A percentile compares a stretch with the other conserved stretches of the same genome.
Evolutionary conservation across 495 filamentous ascomycete species (phyloP).

Genomic region (Aspergillus steynii): DNA sequence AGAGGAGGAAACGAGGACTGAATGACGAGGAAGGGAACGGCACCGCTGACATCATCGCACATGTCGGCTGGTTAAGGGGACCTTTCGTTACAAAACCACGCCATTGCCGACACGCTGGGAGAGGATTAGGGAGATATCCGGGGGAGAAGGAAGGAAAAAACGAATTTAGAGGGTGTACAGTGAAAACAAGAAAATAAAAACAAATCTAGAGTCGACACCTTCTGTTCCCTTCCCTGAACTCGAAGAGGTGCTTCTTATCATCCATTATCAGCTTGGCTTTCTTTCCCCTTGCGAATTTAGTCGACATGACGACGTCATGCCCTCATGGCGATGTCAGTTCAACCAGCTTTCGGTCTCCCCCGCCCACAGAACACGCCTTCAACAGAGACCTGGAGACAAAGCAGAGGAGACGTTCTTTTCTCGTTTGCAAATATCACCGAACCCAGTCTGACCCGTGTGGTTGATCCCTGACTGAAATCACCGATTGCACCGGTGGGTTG

Average conservation of each 20-base stretch:
- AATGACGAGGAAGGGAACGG: not conserved
- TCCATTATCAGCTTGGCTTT: too few species aligned
- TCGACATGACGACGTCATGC: not conserved
- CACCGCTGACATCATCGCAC: constrained; percentile 1
- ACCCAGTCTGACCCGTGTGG: not conserved
- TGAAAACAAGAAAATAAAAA: not conserved
- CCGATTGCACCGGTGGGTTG: not conserved
- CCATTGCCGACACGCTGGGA: not conserved
- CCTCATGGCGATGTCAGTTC: not conserved
- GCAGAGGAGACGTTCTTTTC: not conserved
- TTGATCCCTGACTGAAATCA: not conserved
- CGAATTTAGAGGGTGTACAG: too few species aligned
- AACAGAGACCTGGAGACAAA: not conserved
- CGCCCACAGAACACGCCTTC: not conserved
- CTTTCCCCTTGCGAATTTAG: not conserved
- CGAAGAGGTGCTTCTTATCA: too few species aligned
- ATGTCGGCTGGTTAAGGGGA: not conserved
- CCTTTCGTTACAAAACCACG: not conserved
- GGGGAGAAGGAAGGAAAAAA: not conserved
- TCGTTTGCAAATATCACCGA: not conserved
- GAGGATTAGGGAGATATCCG: not conserved
- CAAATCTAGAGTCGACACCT: too few species aligned
- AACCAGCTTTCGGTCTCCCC: not conserved
- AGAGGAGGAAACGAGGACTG: not conserved
- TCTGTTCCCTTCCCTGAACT: too few species aligned